A percentile compares a stretch with the other conserved stretches of the same genome.
Evolutionary conservation across 768 basidiomycete species (phyloP).

Genomic region (Leucogyrophana mollusca): DNA sequence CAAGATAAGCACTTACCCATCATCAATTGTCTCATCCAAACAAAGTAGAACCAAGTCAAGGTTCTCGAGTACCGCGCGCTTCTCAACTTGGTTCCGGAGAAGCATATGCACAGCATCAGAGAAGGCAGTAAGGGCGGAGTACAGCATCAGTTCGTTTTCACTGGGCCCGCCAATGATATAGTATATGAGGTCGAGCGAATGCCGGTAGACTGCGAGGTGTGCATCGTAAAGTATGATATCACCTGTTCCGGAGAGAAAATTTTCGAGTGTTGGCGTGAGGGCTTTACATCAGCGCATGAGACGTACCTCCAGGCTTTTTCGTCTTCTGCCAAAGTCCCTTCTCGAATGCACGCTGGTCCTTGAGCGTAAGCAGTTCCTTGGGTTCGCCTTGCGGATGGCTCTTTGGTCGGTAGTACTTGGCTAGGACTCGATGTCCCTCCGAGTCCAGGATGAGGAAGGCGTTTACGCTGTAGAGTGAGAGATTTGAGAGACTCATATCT

Average conservation of each 20-base stretch:
- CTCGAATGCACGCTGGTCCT: constrained; percentile 95
- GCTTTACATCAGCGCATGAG: neutral
- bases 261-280: neutral
- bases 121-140: constrained; percentile 79
- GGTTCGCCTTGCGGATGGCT: constrained; percentile 58
- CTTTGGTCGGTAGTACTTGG: constrained; percentile 91
- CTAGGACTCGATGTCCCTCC: constrained; percentile 93
- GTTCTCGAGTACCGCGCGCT: constrained; percentile 91
- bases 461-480: constrained; percentile 84
- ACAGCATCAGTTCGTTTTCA: constrained; percentile 97
- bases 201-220: constrained; percentile 90
- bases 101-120: constrained; percentile 84
- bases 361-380: constrained; percentile 66
- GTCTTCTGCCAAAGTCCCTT: constrained; percentile 96
- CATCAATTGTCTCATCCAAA: constrained; percentile 95
- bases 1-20: constrained; percentile 68
- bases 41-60: constrained; percentile 90
- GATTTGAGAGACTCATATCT: constrained; percentile 43
- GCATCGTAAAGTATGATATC: constrained; percentile 92
- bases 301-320: constrained; percentile 82
- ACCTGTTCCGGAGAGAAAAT: constrained; percentile 42
- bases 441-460: constrained; percentile 91
- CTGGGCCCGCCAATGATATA: constrained; percentile 85
- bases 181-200: constrained; percentile 93
- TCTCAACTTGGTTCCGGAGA: constrained; percentile 91